These are phyloP conservation scores for Vishniacozyma victoriae DNA, from an alignment of 768 basidiomycete genomes.

Conservation along the genomic window DNA sequence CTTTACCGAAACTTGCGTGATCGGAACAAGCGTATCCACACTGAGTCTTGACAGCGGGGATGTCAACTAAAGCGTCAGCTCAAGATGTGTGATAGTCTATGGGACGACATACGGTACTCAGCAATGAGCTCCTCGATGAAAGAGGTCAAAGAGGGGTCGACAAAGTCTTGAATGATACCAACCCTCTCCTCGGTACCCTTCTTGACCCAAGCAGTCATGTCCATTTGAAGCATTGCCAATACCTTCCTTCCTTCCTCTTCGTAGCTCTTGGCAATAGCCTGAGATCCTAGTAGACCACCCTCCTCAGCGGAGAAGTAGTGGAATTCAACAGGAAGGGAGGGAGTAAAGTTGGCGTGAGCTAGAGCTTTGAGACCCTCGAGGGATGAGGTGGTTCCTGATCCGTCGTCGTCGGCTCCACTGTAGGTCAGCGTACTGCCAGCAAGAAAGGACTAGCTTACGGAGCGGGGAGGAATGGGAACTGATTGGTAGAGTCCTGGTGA, in stretches of 20 bases:
- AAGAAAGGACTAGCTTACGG: constrained; percentile 26
- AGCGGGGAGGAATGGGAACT: constrained; percentile 49
- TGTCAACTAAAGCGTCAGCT: constrained; percentile 52
- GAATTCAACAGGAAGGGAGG: constrained; percentile 47
- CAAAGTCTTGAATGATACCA: constrained; percentile 71
- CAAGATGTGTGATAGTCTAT: background rate
- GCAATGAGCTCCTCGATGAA: constrained; percentile 75
- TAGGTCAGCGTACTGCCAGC: background rate
- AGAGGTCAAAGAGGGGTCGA: constrained; percentile 63
- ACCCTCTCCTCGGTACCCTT: constrained; percentile 66
- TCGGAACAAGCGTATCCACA: constrained; percentile 92
- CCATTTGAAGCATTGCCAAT: constrained; percentile 75
- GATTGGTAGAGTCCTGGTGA: constrained; percentile 49
- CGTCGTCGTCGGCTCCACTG: constrained; percentile 50
- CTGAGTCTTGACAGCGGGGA: constrained; percentile 79
- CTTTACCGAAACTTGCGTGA: constrained; percentile 54
- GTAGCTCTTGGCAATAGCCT: constrained; percentile 77
- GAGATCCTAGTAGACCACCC: constrained; percentile 60
- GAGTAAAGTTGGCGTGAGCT: constrained; percentile 37
- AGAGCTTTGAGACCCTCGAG: constrained; percentile 46
- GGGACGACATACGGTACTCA: constrained; percentile 53
- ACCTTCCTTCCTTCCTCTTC: constrained; percentile 60
- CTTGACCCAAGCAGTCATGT: constrained; percentile 69
- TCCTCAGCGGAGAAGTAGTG: constrained; percentile 50
- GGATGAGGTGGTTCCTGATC: constrained; percentile 45